Conservation (phyloP, 1,139 yeast genomes). For the Hanseniaspora sp. region DNA sequence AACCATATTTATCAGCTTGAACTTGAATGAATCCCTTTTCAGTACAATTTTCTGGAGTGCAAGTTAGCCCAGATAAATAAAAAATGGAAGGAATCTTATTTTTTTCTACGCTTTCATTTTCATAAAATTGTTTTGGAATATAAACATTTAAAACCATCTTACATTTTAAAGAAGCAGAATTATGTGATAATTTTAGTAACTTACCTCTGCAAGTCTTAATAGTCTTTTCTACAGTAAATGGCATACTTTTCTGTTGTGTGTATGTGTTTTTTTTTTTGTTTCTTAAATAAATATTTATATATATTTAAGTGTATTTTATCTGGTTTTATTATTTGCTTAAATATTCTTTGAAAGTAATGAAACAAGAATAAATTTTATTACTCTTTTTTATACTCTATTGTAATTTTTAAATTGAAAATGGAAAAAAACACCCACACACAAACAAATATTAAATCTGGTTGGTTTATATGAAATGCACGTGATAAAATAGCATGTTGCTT, state of each 20-base stretch:
- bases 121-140: constrained; percentile 49
- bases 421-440: no score
- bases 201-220: constrained; percentile 67
- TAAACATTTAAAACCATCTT: constrained; percentile 75
- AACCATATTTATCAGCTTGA: constrained; percentile 69
- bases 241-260: constrained; percentile 32
- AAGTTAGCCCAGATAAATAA: constrained; percentile 82
- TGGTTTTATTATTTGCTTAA: not conserved
- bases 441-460: no score
- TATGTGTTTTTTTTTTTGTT: no score
- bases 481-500: no score
- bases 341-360: not conserved
- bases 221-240: constrained; percentile 45
- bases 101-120: constrained; percentile 20
- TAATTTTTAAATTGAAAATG: not conserved
- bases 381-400: no score
- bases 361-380: no score
- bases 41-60: constrained; percentile 88
- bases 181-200: constrained; percentile 63
- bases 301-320: not conserved
- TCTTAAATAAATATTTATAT: no score
- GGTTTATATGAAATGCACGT: no score
- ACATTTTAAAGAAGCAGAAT: constrained; percentile 54
- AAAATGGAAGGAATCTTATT: constrained; percentile 55
- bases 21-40: constrained; percentile 86